Base-by-base conservation (phyloP, 768 basidiomycete species). In the Boletus patriciae region DNA sequence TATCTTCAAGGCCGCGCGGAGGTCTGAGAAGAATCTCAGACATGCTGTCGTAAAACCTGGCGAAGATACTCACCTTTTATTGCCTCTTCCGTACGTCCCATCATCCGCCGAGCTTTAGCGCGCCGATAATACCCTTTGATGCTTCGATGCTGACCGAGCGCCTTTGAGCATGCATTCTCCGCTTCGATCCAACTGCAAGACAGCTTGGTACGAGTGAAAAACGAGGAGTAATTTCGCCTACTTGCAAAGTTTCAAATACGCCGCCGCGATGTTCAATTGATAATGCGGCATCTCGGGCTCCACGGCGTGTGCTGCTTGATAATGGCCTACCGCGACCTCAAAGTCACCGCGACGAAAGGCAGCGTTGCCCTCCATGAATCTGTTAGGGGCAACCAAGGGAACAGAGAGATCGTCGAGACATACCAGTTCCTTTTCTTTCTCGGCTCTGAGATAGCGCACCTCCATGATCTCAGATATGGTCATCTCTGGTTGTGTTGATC, bases 251-350 rank as follows among this genome's bases (percentile, higher is more conserved):
- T 90, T 90, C 36, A 90, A 69, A 67, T 89, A 78, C 0, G 88
- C 88, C 2, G 87, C 87, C 4, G 88, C 88, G 25, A 90, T 77
- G 63, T 90, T 90, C 36, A 90, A 80, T 63, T 88, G 84, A 62
- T 90, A 90, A 63, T 87, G 83, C 1, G 88, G 86, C 58, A 90
- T 69, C 66, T 90, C 88, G 3, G 87, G 81, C 63, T 90, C 88
- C 42, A 86, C 85, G 7, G 75, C 63, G 65, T 84, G 76, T 1
- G 88, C 88, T 6, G 73, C 69, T 64, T 82, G 77, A 68, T 90
- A 90, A 52, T 79, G 77, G 51, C 74, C 65, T 51, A 87, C 79
- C 0, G 88, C 88, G 5, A 63, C 62, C 16, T 75, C 70, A 58
- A 76, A 90, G 41, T 85, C 78, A 18, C 84, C 86, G 50, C 78